Base-by-base conservation (phyloP, 805 yeast species). In the Peterozyma toletana region DNA sequence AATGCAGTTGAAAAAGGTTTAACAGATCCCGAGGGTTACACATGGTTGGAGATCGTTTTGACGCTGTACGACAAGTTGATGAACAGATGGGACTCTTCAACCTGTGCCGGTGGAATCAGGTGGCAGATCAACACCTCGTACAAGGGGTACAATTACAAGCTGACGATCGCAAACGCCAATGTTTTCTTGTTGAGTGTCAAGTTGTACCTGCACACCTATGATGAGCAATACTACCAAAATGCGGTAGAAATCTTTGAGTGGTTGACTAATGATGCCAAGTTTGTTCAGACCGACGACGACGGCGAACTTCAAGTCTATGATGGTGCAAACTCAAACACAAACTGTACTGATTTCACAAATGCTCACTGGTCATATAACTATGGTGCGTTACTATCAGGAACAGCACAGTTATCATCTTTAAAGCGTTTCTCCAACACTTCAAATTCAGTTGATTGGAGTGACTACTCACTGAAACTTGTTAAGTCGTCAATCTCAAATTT, bases 321-420 rank as follows among this genome's bases (percentile, higher is more conserved):
- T 60, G 86, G 86, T 60, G 83, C 83, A 30, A 65, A 69, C 41
- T 67, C 75, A 39, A 62, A 57, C 27, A 57, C 63, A 45, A 68
- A 71, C 54, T 80, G 86, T 56, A 52, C 75, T 1, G 64, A 66
- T n/a, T 59, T 75, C 35, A 75, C 79, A 9, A 58, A 57, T 15
- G 57, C 65, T 30, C 75, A 74, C 56, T 84, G 89, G 88, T 68
- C 80, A 29, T 84, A 84, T 62, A 81, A 81, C 48, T 83, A 80
- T 56, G 93, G 86, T 35, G 61, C 83, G 11, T 65, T 81, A 50
- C 53, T 84, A 7, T 21, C 27, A 21, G 27, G 27, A 21, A 21
- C 27, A 21, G 7, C 27, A 5, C 27, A 21, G 7, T 21, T 21
- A 7, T 21, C 27, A 5, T 21, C 27, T 4, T 21, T 21, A 7